Evolutionary conservation across 805 yeast genomes (phyloP).

Genomic region (Schwanniomyces sp.): DNA sequence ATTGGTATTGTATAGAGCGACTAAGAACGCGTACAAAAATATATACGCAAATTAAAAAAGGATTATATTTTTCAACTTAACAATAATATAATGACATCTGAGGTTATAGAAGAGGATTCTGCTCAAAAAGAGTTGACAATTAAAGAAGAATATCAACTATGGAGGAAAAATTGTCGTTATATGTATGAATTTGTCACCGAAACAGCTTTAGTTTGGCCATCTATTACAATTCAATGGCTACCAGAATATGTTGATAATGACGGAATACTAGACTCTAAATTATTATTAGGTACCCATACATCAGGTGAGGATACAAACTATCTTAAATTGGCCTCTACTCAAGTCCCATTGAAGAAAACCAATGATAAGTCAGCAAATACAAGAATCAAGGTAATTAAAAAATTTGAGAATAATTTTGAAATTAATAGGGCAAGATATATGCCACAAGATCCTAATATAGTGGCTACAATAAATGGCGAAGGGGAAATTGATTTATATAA

Average conservation of each 20-base stretch:
- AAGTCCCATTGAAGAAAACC: slow-evolving; percentile 42
- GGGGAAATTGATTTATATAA: slow-evolving; percentile 63
- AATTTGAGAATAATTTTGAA: slow-evolving; percentile 61
- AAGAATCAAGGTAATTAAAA: slow-evolving; percentile 59
- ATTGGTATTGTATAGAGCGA: background rate
- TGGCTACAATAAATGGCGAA: slow-evolving; percentile 67
- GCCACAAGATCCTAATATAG: slow-evolving; percentile 56
- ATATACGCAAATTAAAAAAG: background rate
- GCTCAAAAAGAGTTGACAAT: slow-evolving; percentile 43
- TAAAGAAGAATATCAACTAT: slow-evolving; percentile 68
- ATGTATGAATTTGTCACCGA: slow-evolving; percentile 85
- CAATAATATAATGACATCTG: slow-evolving; percentile 1
- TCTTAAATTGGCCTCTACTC: slow-evolving; percentile 63
- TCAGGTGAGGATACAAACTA: slow-evolving; percentile 67
- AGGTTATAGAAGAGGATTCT: slow-evolving; percentile 1
- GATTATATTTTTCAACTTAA: background rate
- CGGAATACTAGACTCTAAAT: slow-evolving; percentile 44
- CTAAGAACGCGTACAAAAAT: background rate
- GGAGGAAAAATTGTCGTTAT: slow-evolving; percentile 78
- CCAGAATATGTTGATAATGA: slow-evolving; percentile 39
- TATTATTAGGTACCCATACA: slow-evolving; percentile 73
- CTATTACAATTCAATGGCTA: slow-evolving; percentile 76
- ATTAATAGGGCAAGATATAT: slow-evolving; percentile 70
- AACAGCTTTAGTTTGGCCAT: slow-evolving; percentile 81
- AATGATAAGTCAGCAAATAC: slow-evolving; percentile 40